Conservation (phyloP, 345 rosid species). For the Arabidopsis arenosa region DNA sequence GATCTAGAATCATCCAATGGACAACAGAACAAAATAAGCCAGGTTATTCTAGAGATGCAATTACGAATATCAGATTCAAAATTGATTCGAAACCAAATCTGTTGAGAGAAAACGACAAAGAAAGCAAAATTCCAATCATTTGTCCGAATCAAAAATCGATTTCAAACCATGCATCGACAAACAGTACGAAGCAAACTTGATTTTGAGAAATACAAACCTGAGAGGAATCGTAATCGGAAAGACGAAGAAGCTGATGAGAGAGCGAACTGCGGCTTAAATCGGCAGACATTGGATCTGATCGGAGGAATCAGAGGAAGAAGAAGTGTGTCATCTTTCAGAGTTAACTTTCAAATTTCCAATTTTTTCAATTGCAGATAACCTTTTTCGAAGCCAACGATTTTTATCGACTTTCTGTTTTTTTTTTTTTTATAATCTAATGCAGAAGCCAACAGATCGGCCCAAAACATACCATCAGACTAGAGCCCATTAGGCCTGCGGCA, state of each 20-base stretch:
- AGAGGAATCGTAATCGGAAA: background rate
- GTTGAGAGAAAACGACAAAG: background rate
- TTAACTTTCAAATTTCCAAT: background rate
- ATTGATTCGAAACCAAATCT: background rate
- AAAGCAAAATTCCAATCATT: background rate
- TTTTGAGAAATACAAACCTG: constrained; percentile 1
- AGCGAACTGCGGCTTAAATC: constrained; percentile 9
- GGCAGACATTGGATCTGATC: background rate
- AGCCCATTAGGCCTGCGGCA: constrained; percentile 4
- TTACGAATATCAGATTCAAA: background rate
- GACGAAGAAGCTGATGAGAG: constrained; percentile 1
- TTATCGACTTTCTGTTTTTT: background rate
- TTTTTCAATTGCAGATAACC: background rate
- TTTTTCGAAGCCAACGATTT: background rate
- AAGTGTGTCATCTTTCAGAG: constrained; percentile 17
- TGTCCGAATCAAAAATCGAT: no score
- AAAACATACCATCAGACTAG: background rate
- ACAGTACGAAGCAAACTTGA: no score
- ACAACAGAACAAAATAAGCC: background rate
- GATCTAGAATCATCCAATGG: background rate
- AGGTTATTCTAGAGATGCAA: no score
- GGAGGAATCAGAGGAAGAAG: constrained; percentile 19
- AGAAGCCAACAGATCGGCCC: background rate
- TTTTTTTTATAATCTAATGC: no score
- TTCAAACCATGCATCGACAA: background rate